Conservation (phyloP, 1,139 yeast genomes). For the Debaryomycetaceae sp. region DNA sequence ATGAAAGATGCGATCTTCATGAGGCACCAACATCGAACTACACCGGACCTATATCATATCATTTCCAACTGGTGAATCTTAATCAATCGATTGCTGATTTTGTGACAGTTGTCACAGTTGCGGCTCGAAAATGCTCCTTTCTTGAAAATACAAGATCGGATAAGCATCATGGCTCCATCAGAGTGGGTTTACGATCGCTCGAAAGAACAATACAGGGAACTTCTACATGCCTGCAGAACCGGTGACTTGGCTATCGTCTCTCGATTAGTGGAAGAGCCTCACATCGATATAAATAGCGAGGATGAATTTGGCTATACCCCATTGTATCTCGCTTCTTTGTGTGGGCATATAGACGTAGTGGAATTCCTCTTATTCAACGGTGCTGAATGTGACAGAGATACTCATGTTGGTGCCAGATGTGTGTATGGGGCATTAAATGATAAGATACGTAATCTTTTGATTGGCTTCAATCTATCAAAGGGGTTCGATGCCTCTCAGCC, state of each 20-base stretch:
- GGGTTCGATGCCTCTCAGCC: conserved; percentile 70
- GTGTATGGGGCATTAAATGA: conserved; percentile 76
- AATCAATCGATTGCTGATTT: too few species aligned
- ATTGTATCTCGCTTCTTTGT: conserved; percentile 63
- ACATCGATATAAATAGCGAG: conserved; percentile 56
- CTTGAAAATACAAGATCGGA: background rate
- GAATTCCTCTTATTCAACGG: conserved; percentile 57
- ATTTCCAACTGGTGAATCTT: too few species aligned
- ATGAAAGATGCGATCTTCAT: too few species aligned
- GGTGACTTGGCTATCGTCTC: conserved; percentile 70
- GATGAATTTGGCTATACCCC: conserved; percentile 79
- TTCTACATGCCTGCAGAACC: conserved; percentile 64
- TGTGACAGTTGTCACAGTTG: too few species aligned
- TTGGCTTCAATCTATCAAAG: conserved; percentile 64
- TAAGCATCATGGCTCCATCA: background rate
- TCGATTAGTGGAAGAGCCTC: conserved; percentile 47
- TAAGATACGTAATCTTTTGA: conserved; percentile 53
- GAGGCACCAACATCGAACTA: too few species aligned
- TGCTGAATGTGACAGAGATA: conserved; percentile 74
- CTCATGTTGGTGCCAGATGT: conserved; percentile 77
- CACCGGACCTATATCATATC: too few species aligned
- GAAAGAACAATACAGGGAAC: conserved; percentile 17
- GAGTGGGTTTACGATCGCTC: background rate
- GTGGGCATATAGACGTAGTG: conserved; percentile 70
- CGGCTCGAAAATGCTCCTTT: too few species aligned